Base-by-base conservation (phyloP, 306 rosid species). In the Fragaria nilgerrensis region DNA sequence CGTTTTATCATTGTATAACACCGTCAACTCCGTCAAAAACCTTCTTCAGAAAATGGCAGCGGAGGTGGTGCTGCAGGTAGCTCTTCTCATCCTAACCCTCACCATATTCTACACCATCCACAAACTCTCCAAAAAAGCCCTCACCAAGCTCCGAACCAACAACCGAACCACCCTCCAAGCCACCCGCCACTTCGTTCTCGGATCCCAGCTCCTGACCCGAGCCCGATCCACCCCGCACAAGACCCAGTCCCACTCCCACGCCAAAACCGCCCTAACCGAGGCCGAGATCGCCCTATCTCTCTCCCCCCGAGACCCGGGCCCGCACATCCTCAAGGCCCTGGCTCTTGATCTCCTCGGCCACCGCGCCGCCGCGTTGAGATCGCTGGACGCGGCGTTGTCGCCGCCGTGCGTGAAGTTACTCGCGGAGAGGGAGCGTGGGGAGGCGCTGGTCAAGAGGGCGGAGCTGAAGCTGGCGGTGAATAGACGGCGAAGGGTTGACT, bases 401-500 rank as follows among this genome's bases (percentile, higher is more conserved):
- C 34, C 81, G 11, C 86, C 92, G 48, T 80, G 80, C 20, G 80
- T 68, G 25, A 90, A 77, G 84, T 80, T 80, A 1, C 84, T 90
- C 16, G 32, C 86, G 22, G 67, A 68, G 27, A 77, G 44, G 47
- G 88, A 85, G 47, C 92, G 83, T 1, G 80, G 75, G 0, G 86
- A 72, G 0, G 90, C 90, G 11, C 67, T 88, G 20, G 84, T 92
- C 0, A 82, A 45, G 87, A 83, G 90, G 59, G 96, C 93, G 32
- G 90, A 84, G 81, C 15, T 90, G 80, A 92, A 87, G 72, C 29
- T 90, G 17, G 84, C 37, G 15, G 72, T 82, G 82, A 92, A 90
- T 17, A 77, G 84, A 75, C 56, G 76, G 85, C 83, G 92, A 16
- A 80, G 88, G 47, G 79, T 90, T 20, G 96, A 92, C 68, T 90